A percentile compares a stretch with the other conserved stretches of the same genome.
Evolutionary conservation across 805 yeast species (phyloP).

Genomic region (Sugiyamaella qingdaonensis): DNA sequence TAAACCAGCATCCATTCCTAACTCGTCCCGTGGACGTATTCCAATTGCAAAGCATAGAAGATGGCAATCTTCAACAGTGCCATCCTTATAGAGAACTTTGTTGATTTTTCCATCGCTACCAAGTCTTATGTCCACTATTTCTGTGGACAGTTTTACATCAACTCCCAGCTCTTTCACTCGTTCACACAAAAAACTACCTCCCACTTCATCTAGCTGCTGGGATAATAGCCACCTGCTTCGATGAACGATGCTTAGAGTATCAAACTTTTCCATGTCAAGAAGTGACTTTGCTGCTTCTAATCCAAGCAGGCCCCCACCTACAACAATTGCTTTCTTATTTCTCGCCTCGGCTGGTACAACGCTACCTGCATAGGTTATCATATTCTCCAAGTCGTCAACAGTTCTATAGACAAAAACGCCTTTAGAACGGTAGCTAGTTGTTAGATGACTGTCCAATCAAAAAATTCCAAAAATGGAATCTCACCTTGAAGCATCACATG

Average conservation of each 20-base stretch:
- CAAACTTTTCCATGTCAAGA: constrained; percentile 31
- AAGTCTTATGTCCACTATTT: constrained; percentile 43
- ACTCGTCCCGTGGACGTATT: constrained; percentile 1
- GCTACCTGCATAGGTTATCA: constrained; percentile 6
- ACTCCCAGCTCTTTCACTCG: constrained; percentile 52
- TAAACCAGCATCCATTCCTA: background rate
- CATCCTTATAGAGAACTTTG: constrained; percentile 30
- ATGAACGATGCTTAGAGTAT: constrained; percentile 33
- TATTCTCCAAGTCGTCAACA: constrained; percentile 4
- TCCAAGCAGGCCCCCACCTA: constrained; percentile 21
- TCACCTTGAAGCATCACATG: constrained; percentile 1
- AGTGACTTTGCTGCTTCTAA: constrained; percentile 39
- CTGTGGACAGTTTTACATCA: constrained; percentile 48
- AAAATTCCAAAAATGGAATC: background rate
- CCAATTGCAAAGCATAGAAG: constrained; percentile 33
- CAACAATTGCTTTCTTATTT: constrained; percentile 4
- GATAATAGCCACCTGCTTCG: constrained; percentile 35
- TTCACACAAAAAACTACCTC: constrained; percentile 36
- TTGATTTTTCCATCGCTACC: constrained; percentile 27
- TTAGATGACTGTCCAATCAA: background rate
- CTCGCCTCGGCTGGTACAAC: background rate
- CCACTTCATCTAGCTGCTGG: constrained; percentile 37
- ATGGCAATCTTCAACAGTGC: constrained; percentile 32
- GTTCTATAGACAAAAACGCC: constrained; percentile 6
- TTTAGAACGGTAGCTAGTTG: constrained; percentile 1